Conservation (phyloP, 2,329 filamentous ascomycete species). For the Sporothrix sp. region DNA sequence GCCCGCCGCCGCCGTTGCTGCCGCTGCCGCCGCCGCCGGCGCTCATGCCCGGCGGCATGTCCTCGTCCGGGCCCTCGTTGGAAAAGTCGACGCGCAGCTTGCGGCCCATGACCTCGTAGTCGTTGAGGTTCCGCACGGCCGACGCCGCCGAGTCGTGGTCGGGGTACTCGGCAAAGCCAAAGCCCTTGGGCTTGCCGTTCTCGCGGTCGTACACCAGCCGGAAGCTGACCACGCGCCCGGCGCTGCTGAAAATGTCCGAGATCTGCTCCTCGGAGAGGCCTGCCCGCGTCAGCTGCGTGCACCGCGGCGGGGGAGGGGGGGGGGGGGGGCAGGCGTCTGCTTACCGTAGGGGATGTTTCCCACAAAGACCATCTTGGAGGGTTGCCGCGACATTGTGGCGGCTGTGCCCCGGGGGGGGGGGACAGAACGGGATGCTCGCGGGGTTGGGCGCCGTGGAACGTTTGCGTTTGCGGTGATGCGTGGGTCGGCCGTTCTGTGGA, state of each 20-base stretch:
- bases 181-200: conserved; percentile 88
- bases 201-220: conserved; percentile 92
- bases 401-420: not conserved
- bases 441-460: not conserved
- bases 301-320: too few species aligned
- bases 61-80: conserved; percentile 72
- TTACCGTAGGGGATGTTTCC: conserved; percentile 82
- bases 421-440: not conserved
- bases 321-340: too few species aligned
- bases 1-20: not conserved
- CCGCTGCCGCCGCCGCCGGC: not conserved
- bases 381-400: conserved; percentile 57
- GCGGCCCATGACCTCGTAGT: conserved; percentile 88
- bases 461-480: too few species aligned
- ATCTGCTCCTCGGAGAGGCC: conserved; percentile 95
- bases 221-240: conserved; percentile 85
- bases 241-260: conserved; percentile 81
- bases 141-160: conserved; percentile 81
- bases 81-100: conserved; percentile 94
- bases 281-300: too few species aligned
- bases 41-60: conserved; percentile 23
- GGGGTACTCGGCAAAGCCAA: conserved; percentile 92
- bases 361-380: conserved; percentile 72
- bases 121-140: conserved; percentile 89
- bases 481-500: too few species aligned